These are phyloP conservation scores for Moesziomyces parantarcticus DNA, from an alignment of 1,284 basidiomycete species.

Conservation along the genomic window DNA sequence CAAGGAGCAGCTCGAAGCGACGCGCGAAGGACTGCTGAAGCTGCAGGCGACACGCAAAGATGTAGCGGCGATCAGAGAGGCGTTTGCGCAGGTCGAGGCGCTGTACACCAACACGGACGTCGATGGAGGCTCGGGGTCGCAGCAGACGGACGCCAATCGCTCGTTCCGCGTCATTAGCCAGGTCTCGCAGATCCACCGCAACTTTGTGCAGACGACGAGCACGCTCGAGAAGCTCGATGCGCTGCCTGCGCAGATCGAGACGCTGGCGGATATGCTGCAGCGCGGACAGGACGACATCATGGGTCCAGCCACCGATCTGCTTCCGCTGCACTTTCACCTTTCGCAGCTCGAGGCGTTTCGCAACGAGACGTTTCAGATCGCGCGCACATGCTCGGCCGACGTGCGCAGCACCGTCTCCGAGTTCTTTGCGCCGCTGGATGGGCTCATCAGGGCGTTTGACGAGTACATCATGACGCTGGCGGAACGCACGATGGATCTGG, in stretches of 20 bases:
- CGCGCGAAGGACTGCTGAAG: constrained; percentile 86
- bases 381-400: constrained; percentile 74
- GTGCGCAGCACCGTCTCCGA: constrained; percentile 77
- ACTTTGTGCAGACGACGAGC: constrained; percentile 92
- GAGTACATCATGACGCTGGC: constrained; percentile 84
- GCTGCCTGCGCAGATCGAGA: constrained; percentile 85
- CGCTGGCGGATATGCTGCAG: constrained; percentile 81
- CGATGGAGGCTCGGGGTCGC: constrained; percentile 21
- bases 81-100: constrained; percentile 88
- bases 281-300: constrained; percentile 78
- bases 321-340: constrained; percentile 89
- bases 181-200: constrained; percentile 94
- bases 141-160: constrained; percentile 38
- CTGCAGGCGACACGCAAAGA: constrained; percentile 83
- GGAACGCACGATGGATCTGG: constrained; percentile 79
- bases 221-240: constrained; percentile 91
- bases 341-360: constrained; percentile 89
- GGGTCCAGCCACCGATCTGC: constrained; percentile 85
- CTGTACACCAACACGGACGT: constrained; percentile 66
- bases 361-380: constrained; percentile 72
- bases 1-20: constrained; percentile 91
- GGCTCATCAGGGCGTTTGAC: constrained; percentile 84
- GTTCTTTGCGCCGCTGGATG: constrained; percentile 89
- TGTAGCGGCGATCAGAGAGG: constrained; percentile 87
- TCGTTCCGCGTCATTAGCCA: constrained; percentile 63